Evolutionary conservation across 202 grass and related monocot genomes (phyloP).

Genomic region (Brachypodium distachyon): DNA sequence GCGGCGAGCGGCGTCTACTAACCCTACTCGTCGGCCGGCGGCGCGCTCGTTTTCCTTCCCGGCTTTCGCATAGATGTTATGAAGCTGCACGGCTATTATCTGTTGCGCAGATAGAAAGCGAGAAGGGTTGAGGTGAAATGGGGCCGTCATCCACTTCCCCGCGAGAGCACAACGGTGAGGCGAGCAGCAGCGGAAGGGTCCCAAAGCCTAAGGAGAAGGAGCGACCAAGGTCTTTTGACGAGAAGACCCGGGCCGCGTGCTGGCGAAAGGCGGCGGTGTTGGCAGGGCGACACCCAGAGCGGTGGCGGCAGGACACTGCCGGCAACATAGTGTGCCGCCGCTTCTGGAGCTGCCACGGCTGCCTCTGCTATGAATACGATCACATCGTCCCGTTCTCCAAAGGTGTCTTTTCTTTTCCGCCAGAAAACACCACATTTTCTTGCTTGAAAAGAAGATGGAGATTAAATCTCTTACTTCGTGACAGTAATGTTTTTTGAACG

Average conservation of each 20-base stretch:
- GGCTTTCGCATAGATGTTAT: not conserved
- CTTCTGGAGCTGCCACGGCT: conserved; percentile 87
- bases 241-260: conserved; percentile 58
- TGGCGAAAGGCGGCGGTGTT: conserved; percentile 73
- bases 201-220: conserved; percentile 10
- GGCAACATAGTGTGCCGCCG: conserved; percentile 80
- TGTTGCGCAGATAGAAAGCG: not conserved
- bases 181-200: conserved; percentile 6
- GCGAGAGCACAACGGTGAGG: conserved; percentile 3
- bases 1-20: not conserved
- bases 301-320: conserved; percentile 68
- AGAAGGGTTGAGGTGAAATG: not conserved
- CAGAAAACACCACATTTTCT: not conserved
- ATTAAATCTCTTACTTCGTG: not conserved
- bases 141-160: conserved; percentile 17
- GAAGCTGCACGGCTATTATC: not conserved
- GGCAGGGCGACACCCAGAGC: conserved; percentile 68
- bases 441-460: not conserved
- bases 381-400: conserved; percentile 86
- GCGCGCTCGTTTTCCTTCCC: not conserved
- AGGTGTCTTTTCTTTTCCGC: conserved; percentile 19
- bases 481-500: not conserved
- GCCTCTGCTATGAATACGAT: conserved; percentile 94
- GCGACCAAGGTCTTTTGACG: conserved; percentile 65
- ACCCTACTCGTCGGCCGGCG: not conserved